phyloP scores from a whole-genome alignment of 805 yeast genomes.

The Tetrapisispora iriomotensis region DNA sequence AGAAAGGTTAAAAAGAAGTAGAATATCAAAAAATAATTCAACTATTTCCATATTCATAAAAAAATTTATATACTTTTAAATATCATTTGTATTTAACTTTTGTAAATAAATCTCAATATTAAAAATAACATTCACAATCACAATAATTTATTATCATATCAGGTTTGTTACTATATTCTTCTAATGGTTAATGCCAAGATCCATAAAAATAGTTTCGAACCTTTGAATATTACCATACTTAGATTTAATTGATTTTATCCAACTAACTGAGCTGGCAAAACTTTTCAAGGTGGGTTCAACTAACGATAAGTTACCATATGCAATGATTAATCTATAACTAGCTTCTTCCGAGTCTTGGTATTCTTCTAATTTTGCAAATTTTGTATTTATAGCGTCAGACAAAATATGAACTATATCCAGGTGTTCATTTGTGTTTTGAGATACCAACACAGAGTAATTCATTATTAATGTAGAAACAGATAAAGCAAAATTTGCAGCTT shows the following conservation, averaged over 20 bases:
- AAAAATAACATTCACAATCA: neutral
- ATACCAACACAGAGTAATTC: conserved; percentile 37
- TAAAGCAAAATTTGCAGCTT: conserved; percentile 27
- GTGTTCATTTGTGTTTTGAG: conserved; percentile 18
- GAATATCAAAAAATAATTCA: neutral
- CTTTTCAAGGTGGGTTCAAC: conserved; percentile 25
- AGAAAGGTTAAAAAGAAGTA: neutral
- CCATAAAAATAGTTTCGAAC: conserved; percentile 14
- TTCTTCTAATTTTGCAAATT: conserved; percentile 23
- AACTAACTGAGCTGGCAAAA: conserved; percentile 23
- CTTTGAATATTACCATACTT: conserved; percentile 15
- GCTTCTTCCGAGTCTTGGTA: conserved; percentile 46
- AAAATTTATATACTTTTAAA: conserved; percentile 1
- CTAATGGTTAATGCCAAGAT: neutral
- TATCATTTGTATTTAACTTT: conserved; percentile 2
- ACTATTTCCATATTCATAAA: conserved; percentile 2
- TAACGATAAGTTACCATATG: conserved; percentile 49
- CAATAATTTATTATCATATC: too few relatives aligned
- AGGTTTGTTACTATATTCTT: too few relatives aligned
- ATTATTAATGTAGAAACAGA: conserved; percentile 42
- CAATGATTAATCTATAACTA: conserved; percentile 52
- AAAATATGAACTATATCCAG: conserved; percentile 25
- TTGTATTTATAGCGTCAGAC: conserved; percentile 22
- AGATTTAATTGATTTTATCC: conserved; percentile 20
- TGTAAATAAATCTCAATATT: conserved; percentile 2